A percentile compares a stretch with the other conserved stretches of the same genome.
Evolutionary conservation across 1,284 basidiomycete species (phyloP).

Genomic region (Ustilago xerochloae): DNA sequence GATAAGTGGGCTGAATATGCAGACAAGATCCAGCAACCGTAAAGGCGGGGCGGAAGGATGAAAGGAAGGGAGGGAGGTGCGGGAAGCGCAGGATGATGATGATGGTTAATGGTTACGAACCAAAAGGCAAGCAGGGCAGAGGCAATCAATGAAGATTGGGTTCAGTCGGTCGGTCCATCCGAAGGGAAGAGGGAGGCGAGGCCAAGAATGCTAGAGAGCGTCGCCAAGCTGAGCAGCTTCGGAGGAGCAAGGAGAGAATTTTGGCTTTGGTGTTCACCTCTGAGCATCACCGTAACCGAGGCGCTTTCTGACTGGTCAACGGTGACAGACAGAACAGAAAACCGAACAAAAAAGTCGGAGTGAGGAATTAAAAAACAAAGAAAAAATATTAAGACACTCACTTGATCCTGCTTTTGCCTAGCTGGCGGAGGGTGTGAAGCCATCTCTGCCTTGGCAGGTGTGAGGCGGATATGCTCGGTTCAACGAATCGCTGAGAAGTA

Average conservation of each 20-base stretch:
- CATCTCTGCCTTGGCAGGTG: too few relatives aligned
- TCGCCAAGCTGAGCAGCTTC: conserved; percentile 6
- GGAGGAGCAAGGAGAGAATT: background rate
- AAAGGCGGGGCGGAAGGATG: background rate
- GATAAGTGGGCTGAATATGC: conserved; percentile 6
- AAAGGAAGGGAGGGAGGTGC: background rate
- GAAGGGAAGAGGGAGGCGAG: background rate
- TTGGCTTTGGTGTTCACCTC: background rate
- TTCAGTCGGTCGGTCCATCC: background rate
- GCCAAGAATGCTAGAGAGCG: background rate
- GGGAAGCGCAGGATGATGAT: conserved; percentile 4
- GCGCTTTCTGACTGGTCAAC: background rate
- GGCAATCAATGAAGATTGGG: background rate
- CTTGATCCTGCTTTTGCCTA: too few relatives aligned
- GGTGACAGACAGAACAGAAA: background rate
- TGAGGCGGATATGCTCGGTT: background rate
- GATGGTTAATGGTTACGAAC: background rate
- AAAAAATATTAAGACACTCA: conserved; percentile 2
- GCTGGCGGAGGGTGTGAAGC: too few relatives aligned
- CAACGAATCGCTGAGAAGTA: background rate
- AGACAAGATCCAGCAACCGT: conserved; percentile 18
- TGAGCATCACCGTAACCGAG: conserved; percentile 3
- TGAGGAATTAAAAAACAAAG: background rate
- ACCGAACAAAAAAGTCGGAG: background rate
- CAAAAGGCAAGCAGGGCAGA: background rate